Percentiles rank a stretch among this genome's conserved stretches.
Conservation (phyloP, 108 stramenopile species). For the Conticribra weissflogii region DNA sequence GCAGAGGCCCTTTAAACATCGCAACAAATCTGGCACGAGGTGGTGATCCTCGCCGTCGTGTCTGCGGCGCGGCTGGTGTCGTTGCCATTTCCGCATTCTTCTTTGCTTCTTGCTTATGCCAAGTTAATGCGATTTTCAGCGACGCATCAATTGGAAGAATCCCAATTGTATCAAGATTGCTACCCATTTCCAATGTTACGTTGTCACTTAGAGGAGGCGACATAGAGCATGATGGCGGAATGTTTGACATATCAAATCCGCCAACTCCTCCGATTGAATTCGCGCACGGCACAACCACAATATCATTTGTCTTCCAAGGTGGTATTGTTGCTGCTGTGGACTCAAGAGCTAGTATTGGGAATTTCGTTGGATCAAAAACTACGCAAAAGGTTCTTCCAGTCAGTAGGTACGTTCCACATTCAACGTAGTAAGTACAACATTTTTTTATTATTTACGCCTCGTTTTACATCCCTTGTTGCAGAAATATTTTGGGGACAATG, state of each 20-base stretch:
- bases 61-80: conserved; percentile 10
- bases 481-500: conserved; percentile 86
- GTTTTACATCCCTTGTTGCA: too few species aligned
- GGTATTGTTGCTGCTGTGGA: conserved; percentile 88
- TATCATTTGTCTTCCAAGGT: conserved; percentile 85
- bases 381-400: conserved; percentile 87
- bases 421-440: too few species aligned
- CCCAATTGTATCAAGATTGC: too few species aligned
- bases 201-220: conserved; percentile 39
- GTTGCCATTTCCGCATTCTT: conserved; percentile 27
- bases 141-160: too few species aligned
- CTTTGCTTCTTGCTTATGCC: conserved; percentile 17
- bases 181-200: too few species aligned
- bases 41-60: conserved; percentile 19
- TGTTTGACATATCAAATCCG: conserved; percentile 20
- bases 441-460: too few species aligned
- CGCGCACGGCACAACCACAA: conserved; percentile 88
- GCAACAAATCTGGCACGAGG: background rate
- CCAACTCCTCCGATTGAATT: conserved; percentile 76
- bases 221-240: conserved; percentile 20
- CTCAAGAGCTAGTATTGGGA: conserved; percentile 88
- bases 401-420: conserved; percentile 39
- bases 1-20: too few species aligned
- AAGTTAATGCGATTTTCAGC: conserved; percentile 6
- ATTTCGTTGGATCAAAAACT: conserved; percentile 87